Evolutionary conservation across 805 yeast genomes (phyloP), one percentile per base, ranked within the genome.

Genomic region (Starmerella bacillaris): DNA sequence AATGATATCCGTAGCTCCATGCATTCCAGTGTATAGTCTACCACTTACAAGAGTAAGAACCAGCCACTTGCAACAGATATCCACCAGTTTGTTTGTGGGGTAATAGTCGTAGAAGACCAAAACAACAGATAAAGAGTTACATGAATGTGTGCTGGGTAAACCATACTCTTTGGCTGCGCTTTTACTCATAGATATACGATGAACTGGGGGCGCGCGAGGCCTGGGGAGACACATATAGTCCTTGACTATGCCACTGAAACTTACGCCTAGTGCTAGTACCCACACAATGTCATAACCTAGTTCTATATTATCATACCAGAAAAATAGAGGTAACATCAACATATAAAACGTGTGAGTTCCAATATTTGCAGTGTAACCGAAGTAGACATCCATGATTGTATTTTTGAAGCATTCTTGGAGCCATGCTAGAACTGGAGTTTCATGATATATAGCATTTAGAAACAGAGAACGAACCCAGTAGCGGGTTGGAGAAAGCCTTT

Each of bases 301-400:
- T 3, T 50, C 50, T 4, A 66, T 60, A 21, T 61, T 64, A 1
- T 93, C 94, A 40, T 74, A 68, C 93, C 94, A 86, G 22, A 71
- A 63, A 9, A 89, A 79, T 7, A 78, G 51, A 1, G 98, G 98
- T 24, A 86, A 64, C 72, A 80, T 72, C 33, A 86, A 53, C 33
- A 89, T 92, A 53, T 86, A 86, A 53, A 89, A 89, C 0, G 94
- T 80, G 56, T 86, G 98, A 4, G 92, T 70, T 0, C 94, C 98
- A 42, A 89, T 61, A 47, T 77, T 74, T 14, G 96, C 94, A 3
- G 92, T 69, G 63, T 79, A 71, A 6, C 92, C 77, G 56, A 86
- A 86, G 49, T 77, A 89, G 18, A 62, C 49, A 56, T 84, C 95
- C 34, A 74, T 55, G 14, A 54, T 33, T 2, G 70, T 63, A 26